Percentiles rank a stretch among this genome's conserved stretches.
Conservation (phyloP, 441 rosid species). For the Cnidoscolus chayamansa region DNA sequence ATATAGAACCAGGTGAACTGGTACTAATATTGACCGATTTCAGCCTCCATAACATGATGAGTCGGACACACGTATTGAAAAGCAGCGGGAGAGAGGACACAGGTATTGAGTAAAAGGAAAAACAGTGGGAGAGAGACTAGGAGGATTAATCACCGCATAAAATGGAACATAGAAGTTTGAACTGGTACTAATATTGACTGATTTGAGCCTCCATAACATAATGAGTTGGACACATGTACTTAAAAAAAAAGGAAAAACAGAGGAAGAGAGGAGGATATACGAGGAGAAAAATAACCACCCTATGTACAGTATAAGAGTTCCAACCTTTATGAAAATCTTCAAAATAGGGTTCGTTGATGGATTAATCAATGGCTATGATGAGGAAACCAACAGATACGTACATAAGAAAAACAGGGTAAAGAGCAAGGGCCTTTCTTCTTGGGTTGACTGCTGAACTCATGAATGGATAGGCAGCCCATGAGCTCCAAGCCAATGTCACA, state of each 20-base stretch:
- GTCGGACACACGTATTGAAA: background rate
- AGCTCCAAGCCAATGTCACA: slow-evolving; percentile 92
- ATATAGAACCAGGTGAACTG: background rate
- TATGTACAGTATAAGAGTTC: slow-evolving; percentile 29
- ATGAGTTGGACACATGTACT: slow-evolving; percentile 1
- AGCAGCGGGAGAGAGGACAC: no score
- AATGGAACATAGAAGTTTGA: slow-evolving; percentile 11
- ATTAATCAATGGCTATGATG: slow-evolving; percentile 76
- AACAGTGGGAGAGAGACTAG: background rate
- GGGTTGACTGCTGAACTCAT: slow-evolving; percentile 93
- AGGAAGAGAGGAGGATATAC: slow-evolving; percentile 17
- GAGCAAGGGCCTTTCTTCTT: slow-evolving; percentile 83
- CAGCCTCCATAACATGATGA: slow-evolving; percentile 21
- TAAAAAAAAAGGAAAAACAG: no score
- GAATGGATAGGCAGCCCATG: slow-evolving; percentile 99
- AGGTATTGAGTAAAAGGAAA: no score
- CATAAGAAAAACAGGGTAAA: slow-evolving; percentile 90
- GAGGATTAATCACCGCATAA: background rate
- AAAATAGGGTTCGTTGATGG: slow-evolving; percentile 11
- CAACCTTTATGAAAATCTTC: slow-evolving; percentile 9
- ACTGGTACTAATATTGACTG: slow-evolving; percentile 24
- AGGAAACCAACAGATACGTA: slow-evolving; percentile 89
- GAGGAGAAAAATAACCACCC: slow-evolving; percentile 20
- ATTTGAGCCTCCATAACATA: slow-evolving; percentile 18
- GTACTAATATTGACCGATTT: slow-evolving; percentile 24